Base-by-base conservation (phyloP, 192 early-diverging fungal genomes). In the Podila clonocystis region DNA sequence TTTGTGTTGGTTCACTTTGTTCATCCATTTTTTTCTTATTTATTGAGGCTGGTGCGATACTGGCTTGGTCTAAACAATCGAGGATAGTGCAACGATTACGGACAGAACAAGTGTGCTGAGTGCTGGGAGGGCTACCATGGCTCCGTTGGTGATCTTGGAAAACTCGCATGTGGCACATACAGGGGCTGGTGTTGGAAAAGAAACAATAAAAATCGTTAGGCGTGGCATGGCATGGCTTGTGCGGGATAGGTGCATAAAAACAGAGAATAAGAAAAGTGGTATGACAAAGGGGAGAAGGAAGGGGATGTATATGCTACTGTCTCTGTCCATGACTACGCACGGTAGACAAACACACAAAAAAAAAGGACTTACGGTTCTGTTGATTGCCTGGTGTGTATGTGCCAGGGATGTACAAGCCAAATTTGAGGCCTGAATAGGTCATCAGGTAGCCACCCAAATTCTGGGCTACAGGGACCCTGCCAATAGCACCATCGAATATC, bases 141-240 rank as follows among this genome's bases (percentile, higher is more conserved):
- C 70, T 5, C 31, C 48, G 66, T 72, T 80, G 9, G 69, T 72
- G 45, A 72, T 29, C 50, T 33, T 22, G 5, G 69, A 41, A 48
- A 80, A 80, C 13, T 67, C 24, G 61, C 65, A 72, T 17, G 50
- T 80, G 22, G 65, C 76, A 59, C 76, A 72, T 5, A 68, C 17
- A 19, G 70, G 59, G 22, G 70, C 76, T 80, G 67, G 34, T 29
- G 30, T 19, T 50, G 24, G 22, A 20, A 20, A 58, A 50, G 20
- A 24, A 70, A 59, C 57, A 58, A 58, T 0, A 66, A 19, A 50
- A 55, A 5, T 15, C 22, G 12, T 7, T 22, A 57, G 28, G 22
- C 57, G 36, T 36, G 20, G 36, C 61, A 69, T 22, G 26, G 49
- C 5, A 67, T 30, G 29, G 2, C 12, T 17, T 9, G 13, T 7